Conservation (phyloP, 768 basidiomycete species). For the Erythrobasidium yunnanense region DNA sequence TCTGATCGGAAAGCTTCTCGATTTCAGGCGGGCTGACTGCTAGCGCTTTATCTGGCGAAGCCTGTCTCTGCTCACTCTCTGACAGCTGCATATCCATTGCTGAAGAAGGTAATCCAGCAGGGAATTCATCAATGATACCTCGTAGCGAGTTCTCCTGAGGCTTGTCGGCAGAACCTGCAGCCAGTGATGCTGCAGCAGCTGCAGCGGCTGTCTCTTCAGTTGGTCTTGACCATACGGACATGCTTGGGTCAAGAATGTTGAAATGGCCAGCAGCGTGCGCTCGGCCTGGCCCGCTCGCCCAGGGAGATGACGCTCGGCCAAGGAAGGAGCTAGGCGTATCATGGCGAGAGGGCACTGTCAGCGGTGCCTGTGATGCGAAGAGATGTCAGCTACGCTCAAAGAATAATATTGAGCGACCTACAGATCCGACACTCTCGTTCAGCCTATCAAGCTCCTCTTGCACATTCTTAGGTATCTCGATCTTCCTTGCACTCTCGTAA, state of each 20-base stretch:
- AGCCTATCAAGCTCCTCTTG: conserved; percentile 43
- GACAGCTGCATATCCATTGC: conserved; percentile 9
- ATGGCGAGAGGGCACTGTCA: conserved; percentile 5
- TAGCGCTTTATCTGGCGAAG: background rate
- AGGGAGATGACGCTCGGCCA: conserved; percentile 12
- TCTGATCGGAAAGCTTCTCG: no score
- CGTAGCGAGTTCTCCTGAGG: conserved; percentile 16
- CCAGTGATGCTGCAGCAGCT: background rate
- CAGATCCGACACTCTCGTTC: conserved; percentile 38
- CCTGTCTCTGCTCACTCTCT: background rate
- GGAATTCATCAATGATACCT: conserved; percentile 16
- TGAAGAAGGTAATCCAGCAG: background rate
- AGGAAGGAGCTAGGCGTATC: conserved; percentile 1
- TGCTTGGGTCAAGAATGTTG: conserved; percentile 21
- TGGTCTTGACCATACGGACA: conserved; percentile 19
- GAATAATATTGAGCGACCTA: background rate
- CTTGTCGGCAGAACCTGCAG: background rate
- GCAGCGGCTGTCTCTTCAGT: conserved; percentile 25
- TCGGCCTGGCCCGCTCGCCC: background rate
- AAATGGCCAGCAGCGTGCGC: conserved; percentile 2
- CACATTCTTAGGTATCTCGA: conserved; percentile 42
- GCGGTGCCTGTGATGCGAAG: background rate
- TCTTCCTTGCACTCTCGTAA: background rate
- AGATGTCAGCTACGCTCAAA: no score
- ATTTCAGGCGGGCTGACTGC: background rate